A percentile compares a stretch with the other conserved stretches of the same genome.
Conservation (phyloP, 23 red algal species). For the Rhodosorus marinus region DNA sequence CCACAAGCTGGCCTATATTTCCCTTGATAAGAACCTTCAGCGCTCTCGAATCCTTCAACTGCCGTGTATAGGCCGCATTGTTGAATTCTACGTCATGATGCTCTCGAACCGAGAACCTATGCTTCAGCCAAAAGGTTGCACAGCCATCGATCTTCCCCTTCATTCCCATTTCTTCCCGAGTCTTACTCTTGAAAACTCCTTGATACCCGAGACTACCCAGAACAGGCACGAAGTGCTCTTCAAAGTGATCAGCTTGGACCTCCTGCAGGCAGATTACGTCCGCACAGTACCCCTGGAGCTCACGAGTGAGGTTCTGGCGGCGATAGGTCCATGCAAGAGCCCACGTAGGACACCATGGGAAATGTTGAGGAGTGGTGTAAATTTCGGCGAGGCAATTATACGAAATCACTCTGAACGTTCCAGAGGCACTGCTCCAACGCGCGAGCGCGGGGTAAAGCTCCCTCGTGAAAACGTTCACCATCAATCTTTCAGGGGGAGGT, state of each 20-base stretch:
- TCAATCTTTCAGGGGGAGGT: slow-evolving; percentile 33
- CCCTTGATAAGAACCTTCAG: slow-evolving; percentile 57
- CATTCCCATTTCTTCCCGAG: slow-evolving; percentile 72
- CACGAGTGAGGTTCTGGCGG: slow-evolving; percentile 67
- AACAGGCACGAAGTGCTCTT: slow-evolving; percentile 84
- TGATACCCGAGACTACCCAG: slow-evolving; percentile 58
- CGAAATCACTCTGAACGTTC: slow-evolving; percentile 50
- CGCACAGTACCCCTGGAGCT: slow-evolving; percentile 48
- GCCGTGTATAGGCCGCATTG: slow-evolving; percentile 29
- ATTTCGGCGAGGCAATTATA: slow-evolving; percentile 97
- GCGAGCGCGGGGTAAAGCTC: slow-evolving; percentile 25
- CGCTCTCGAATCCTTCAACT: slow-evolving; percentile 15
- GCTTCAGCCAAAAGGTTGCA: slow-evolving; percentile 75
- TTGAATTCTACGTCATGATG: slow-evolving; percentile 67
- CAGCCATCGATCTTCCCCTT: slow-evolving; percentile 95
- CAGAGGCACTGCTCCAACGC: slow-evolving; percentile 21
- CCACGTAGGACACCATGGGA: slow-evolving; percentile 74
- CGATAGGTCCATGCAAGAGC: slow-evolving; percentile 93
- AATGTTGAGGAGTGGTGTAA: slow-evolving; percentile 45
- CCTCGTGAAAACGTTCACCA: slow-evolving; percentile 32
- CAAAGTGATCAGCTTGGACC: slow-evolving; percentile 90
- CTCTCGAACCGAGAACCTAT: slow-evolving; percentile 42
- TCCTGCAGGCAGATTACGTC: slow-evolving; percentile 95
- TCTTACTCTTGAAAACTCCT: slow-evolving; percentile 77
- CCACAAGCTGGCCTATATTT: slow-evolving; percentile 48